Evolutionary conservation across 1,139 yeast genomes (phyloP).

Genomic region (Nematodospora anomalae): DNA sequence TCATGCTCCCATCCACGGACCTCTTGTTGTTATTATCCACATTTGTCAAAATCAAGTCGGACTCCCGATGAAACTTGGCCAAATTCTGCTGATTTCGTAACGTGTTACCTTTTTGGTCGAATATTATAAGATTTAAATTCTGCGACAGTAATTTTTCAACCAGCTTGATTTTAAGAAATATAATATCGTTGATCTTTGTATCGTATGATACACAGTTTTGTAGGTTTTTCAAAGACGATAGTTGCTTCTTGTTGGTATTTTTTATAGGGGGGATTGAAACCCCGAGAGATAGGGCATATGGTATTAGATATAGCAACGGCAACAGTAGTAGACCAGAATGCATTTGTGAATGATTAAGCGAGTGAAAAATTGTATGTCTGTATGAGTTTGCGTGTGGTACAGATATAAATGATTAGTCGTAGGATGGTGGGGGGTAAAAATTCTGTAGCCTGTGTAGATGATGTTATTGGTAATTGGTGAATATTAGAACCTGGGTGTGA

Average conservation of each 20-base stretch:
- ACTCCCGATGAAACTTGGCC: constrained; percentile 19
- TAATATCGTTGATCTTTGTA: constrained; percentile 39
- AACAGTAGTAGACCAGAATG: neutral
- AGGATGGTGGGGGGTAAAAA: too few relatives aligned
- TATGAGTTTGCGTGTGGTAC: too few relatives aligned
- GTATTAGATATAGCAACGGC: neutral
- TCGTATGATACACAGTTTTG: constrained; percentile 40
- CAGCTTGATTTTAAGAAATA: constrained; percentile 31
- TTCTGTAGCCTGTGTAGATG: too few relatives aligned
- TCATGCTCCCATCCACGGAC: constrained; percentile 23
- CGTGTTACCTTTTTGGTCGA: constrained; percentile 39
- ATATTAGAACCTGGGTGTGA: too few relatives aligned
- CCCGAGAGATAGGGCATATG: neutral
- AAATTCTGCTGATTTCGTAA: constrained; percentile 35
- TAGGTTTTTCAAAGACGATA: constrained; percentile 29
- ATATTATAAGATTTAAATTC: constrained; percentile 33
- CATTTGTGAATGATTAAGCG: too few relatives aligned
- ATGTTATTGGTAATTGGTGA: too few relatives aligned
- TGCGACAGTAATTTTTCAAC: constrained; percentile 39
- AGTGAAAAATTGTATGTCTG: too few relatives aligned
- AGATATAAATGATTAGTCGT: too few relatives aligned
- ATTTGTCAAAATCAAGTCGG: constrained; percentile 38
- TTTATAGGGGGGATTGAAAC: constrained; percentile 6
- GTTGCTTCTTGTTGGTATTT: constrained; percentile 1
- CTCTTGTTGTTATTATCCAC: constrained; percentile 32